Conservation (phyloP, 1,284 basidiomycete genomes). For the Pseudozyma sp. region DNA sequence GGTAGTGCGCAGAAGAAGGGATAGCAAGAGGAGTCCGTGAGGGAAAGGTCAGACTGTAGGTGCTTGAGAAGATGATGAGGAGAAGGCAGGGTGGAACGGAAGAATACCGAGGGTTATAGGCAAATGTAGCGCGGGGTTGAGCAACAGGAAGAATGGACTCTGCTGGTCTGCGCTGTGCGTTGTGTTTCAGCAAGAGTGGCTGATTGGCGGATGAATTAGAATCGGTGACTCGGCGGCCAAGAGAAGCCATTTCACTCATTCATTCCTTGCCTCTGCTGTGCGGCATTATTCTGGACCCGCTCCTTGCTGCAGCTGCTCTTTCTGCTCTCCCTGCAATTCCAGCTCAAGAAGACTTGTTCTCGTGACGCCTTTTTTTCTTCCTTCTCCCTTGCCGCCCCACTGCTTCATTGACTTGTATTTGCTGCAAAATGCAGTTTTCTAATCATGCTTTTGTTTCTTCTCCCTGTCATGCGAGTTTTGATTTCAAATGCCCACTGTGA, state of each 20-base stretch:
- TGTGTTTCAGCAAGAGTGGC: background rate
- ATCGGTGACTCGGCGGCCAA: slow-evolving; percentile 16
- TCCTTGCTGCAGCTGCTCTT: background rate
- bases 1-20: background rate
- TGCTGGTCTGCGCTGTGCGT: background rate
- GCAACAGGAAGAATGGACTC: background rate
- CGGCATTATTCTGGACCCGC: background rate
- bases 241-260: background rate
- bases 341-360: background rate
- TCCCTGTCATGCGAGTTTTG: background rate
- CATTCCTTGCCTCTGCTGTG: background rate
- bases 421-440: too few relatives aligned
- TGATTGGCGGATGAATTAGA: slow-evolving; percentile 3
- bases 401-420: too few relatives aligned
- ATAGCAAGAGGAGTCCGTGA: background rate
- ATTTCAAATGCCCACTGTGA: slow-evolving; percentile 8
- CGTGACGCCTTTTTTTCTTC: background rate
- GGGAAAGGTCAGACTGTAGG: background rate
- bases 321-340: background rate
- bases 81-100: background rate
- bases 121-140: slow-evolving; percentile 5
- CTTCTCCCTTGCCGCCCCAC: background rate
- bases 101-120: slow-evolving; percentile 8
- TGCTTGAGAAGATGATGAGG: slow-evolving; percentile 6
- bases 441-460: too few relatives aligned